Evolutionary conservation across 2,329 filamentous ascomycete species (phyloP).

Genomic region (Aureobasidium sp.): DNA sequence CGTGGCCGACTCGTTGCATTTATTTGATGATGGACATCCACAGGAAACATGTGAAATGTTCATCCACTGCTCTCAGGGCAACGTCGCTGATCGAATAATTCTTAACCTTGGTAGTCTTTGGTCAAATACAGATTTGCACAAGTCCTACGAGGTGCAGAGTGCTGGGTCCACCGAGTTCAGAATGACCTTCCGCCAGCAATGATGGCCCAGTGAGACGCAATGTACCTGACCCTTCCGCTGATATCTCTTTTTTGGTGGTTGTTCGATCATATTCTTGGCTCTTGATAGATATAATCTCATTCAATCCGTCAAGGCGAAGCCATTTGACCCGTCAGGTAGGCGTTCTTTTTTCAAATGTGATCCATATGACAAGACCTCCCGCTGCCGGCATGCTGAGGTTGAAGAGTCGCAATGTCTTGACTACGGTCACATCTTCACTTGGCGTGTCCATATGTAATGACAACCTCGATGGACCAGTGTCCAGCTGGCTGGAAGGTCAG

Average conservation of each 20-base stretch:
- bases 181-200: background rate
- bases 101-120: background rate
- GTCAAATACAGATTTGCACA: constrained; percentile 14
- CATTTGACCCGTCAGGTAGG: constrained; percentile 14
- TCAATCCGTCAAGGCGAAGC: background rate
- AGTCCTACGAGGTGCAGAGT: constrained; percentile 3
- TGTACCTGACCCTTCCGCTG: background rate
- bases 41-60: background rate
- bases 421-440: background rate
- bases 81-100: background rate
- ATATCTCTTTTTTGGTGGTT: background rate
- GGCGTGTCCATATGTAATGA: background rate
- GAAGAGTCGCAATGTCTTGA: constrained; percentile 26
- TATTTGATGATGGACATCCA: background rate
- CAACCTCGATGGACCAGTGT: background rate
- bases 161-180: background rate
- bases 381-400: constrained; percentile 30
- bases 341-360: constrained; percentile 2
- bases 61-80: background rate
- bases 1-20: background rate
- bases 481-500: constrained; percentile 27
- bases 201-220: background rate
- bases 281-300: background rate
- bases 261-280: background rate
- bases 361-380: constrained; percentile 18